Evolutionary conservation across 2,329 filamentous ascomycete genomes (phyloP).

Genomic region (Neopestalotiopsis clavispora): DNA sequence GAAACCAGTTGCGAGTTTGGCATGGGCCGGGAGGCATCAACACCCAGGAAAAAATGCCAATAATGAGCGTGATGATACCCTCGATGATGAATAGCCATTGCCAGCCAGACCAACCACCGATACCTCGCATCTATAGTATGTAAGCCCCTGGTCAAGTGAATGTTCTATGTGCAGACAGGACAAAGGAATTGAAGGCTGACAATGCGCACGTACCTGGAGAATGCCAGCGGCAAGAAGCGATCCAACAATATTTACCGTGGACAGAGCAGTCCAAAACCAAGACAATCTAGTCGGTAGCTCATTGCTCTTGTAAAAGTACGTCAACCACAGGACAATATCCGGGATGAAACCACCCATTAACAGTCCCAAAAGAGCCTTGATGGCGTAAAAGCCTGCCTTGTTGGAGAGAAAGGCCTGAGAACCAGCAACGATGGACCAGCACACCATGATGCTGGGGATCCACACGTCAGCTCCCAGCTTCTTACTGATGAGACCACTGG

Average conservation of each 20-base stretch:
- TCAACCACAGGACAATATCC: conserved; percentile 69
- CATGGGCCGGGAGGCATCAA: conserved; percentile 59
- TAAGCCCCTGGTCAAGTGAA: background rate
- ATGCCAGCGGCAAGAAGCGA: conserved; percentile 60
- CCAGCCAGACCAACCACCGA: conserved; percentile 57
- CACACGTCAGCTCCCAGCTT: conserved; percentile 54
- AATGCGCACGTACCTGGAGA: conserved; percentile 35
- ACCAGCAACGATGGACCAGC: conserved; percentile 40
- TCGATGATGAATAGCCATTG: conserved; percentile 52
- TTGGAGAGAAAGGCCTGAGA: conserved; percentile 37
- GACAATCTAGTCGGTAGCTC: conserved; percentile 72
- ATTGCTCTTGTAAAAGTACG: conserved; percentile 76
- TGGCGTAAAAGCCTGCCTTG: conserved; percentile 36
- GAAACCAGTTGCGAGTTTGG: conserved; percentile 59
- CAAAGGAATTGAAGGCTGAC: background rate
- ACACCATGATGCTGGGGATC: conserved; percentile 51
- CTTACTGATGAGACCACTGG: conserved; percentile 57
- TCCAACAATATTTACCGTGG: conserved; percentile 57
- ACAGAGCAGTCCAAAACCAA: conserved; percentile 74
- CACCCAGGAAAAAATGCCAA: conserved; percentile 58
- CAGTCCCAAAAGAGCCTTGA: conserved; percentile 46
- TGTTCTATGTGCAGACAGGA: background rate
- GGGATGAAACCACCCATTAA: conserved; percentile 67
- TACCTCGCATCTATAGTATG: conserved; percentile 43
- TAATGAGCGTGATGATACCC: conserved; percentile 45